Evolutionary conservation across 1,284 basidiomycete species (phyloP).

Genomic region (Sanghuangporus baumii): DNA sequence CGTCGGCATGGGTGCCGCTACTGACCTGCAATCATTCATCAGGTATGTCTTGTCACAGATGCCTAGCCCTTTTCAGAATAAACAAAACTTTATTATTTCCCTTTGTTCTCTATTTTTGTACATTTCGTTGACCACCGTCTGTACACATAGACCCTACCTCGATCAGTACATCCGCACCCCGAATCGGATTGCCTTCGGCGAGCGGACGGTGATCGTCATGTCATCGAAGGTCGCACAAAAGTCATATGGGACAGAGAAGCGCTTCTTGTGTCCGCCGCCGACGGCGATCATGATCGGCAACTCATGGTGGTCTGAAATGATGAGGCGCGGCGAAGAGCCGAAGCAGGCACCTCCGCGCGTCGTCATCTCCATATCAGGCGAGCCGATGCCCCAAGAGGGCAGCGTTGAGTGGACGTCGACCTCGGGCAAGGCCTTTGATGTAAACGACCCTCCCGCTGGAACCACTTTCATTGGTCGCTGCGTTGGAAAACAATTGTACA

Average conservation of each 20-base stretch:
- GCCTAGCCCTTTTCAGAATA: background rate
- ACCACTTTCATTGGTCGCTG: slow-evolving; percentile 83
- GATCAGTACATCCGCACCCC: slow-evolving; percentile 81
- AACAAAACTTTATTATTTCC: slow-evolving; percentile 9
- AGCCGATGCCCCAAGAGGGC: slow-evolving; percentile 76
- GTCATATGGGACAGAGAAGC: slow-evolving; percentile 93
- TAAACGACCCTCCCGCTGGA: slow-evolving; percentile 70
- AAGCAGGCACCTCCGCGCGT: slow-evolving; percentile 77
- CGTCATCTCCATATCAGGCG: slow-evolving; percentile 88
- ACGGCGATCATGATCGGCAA: slow-evolving; percentile 93
- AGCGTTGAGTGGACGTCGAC: slow-evolving; percentile 82
- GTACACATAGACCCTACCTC: slow-evolving; percentile 54
- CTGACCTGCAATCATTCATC: slow-evolving; percentile 74
- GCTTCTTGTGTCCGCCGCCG: slow-evolving; percentile 94
- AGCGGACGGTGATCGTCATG: slow-evolving; percentile 93
- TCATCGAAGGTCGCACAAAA: slow-evolving; percentile 96
- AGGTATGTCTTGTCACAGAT: slow-evolving; percentile 40
- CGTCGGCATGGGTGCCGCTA: slow-evolving; percentile 53
- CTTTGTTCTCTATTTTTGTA: slow-evolving; percentile 3
- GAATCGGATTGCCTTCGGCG: slow-evolving; percentile 87
- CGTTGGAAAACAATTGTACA: slow-evolving; percentile 87
- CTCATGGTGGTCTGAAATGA: slow-evolving; percentile 86
- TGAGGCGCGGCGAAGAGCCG: slow-evolving; percentile 66
- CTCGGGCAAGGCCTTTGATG: slow-evolving; percentile 77
- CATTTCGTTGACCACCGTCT: background rate